Conservation (phyloP, 495 filamentous ascomycete genomes). For the Trichocladium uniseriatum region DNA sequence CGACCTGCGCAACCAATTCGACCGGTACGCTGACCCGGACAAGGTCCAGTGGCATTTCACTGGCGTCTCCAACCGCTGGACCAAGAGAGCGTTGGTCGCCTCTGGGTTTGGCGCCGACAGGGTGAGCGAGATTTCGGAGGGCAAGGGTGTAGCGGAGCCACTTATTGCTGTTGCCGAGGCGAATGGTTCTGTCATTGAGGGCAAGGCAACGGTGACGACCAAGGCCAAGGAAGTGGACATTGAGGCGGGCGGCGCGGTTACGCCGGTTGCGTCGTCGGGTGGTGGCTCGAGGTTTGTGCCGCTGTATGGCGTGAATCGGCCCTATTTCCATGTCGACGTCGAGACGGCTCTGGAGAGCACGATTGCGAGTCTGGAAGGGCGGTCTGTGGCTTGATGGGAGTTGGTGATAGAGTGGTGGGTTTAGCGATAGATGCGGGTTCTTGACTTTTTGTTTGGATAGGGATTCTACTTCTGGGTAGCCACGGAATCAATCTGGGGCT, state of each 20-base stretch:
- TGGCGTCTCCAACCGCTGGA: slow-evolving; percentile 40
- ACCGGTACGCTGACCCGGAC: slow-evolving; percentile 40
- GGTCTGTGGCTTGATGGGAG: neutral
- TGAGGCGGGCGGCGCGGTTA: slow-evolving; percentile 14
- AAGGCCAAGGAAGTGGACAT: slow-evolving; percentile 10
- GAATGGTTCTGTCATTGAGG: neutral
- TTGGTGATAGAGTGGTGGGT: neutral
- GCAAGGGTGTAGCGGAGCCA: neutral
- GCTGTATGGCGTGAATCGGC: slow-evolving; percentile 40
- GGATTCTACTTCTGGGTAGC: no score
- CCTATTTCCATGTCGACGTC: slow-evolving; percentile 50
- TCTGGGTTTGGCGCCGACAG: slow-evolving; percentile 36
- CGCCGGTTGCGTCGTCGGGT: slow-evolving; percentile 8
- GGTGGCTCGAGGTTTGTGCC: slow-evolving; percentile 20
- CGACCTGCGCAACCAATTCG: slow-evolving; percentile 40
- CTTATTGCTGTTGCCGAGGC: slow-evolving; percentile 16
- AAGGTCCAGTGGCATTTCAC: slow-evolving; percentile 45
- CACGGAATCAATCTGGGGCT: no score
- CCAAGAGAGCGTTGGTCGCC: slow-evolving; percentile 38
- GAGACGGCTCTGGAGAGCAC: slow-evolving; percentile 58
- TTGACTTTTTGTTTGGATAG: no score
- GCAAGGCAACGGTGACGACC: neutral
- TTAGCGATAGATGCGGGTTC: no score
- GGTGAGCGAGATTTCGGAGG: neutral
- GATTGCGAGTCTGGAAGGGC: slow-evolving; percentile 10